phyloP scores from a whole-genome alignment of 495 filamentous ascomycete species.

The Darksidea phi region DNA sequence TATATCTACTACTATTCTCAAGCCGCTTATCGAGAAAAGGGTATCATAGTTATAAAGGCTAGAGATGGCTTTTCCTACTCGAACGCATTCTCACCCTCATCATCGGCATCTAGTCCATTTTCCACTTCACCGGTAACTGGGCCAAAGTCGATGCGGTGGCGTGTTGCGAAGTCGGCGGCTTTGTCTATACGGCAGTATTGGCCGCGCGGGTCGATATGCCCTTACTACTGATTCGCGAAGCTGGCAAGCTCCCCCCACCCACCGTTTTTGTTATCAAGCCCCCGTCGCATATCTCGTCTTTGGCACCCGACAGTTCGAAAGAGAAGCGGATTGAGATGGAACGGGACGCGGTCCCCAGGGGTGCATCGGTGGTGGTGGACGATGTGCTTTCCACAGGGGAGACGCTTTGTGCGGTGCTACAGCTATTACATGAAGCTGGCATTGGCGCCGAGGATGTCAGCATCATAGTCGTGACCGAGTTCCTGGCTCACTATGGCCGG shows the following conservation, averaged over 20 bases:
- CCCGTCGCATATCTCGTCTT: slow-evolving; percentile 59
- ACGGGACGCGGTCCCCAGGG: slow-evolving; percentile 47
- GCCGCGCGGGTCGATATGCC: slow-evolving; percentile 49
- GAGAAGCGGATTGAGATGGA: slow-evolving; percentile 56
- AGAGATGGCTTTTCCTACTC: slow-evolving; percentile 31
- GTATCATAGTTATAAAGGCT: slow-evolving; percentile 56
- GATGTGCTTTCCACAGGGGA: slow-evolving; percentile 62
- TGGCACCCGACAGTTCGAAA: slow-evolving; percentile 38
- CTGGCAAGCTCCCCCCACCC: slow-evolving; percentile 61
- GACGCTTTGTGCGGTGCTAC: slow-evolving; percentile 59
- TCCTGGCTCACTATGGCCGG: slow-evolving; percentile 59
- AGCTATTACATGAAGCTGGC: slow-evolving; percentile 52
- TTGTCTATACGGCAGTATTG: slow-evolving; percentile 57
- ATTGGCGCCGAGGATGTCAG: slow-evolving; percentile 48
- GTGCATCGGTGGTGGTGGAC: slow-evolving; percentile 57
- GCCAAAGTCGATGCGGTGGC: slow-evolving; percentile 48
- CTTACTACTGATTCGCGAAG: slow-evolving; percentile 57
- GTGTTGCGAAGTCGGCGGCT: slow-evolving; percentile 60
- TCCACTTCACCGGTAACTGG: slow-evolving; percentile 55
- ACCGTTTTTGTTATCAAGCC: slow-evolving; percentile 52
- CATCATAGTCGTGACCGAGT: slow-evolving; percentile 61
- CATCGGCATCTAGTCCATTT: slow-evolving; percentile 36
- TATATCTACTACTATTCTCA: too few relatives aligned
- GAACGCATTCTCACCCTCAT: slow-evolving; percentile 27
- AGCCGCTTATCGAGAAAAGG: too few relatives aligned